phyloP scores from a whole-genome alignment of 2,329 filamentous ascomycete genomes.

The Daldinia eschscholtzii region DNA sequence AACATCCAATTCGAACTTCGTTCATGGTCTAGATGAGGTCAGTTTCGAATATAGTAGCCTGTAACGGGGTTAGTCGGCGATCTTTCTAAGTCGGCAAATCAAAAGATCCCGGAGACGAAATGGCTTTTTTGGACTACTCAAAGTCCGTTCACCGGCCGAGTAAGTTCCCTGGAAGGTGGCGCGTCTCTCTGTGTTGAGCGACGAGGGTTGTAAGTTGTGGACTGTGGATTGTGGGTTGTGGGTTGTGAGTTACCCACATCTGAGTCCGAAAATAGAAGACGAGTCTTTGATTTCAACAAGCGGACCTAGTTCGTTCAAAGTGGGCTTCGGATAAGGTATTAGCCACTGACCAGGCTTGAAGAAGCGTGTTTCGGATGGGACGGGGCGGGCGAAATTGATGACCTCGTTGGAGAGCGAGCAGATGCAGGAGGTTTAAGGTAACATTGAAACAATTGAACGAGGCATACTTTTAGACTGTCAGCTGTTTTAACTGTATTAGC shows the following conservation, averaged over 20 bases:
- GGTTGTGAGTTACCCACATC: constrained; percentile 34
- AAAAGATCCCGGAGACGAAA: constrained; percentile 13
- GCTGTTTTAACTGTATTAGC: constrained; percentile 26
- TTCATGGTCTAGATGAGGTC: constrained; percentile 5
- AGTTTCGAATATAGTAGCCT: constrained; percentile 5
- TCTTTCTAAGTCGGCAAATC: constrained; percentile 10
- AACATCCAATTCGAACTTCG: not conserved
- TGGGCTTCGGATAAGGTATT: constrained; percentile 38
- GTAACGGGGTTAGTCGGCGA: constrained; percentile 14
- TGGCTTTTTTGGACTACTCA: constrained; percentile 9
- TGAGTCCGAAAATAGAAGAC: constrained; percentile 44
- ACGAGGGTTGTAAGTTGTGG: constrained; percentile 17
- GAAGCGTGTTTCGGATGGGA: constrained; percentile 40
- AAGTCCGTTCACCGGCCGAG: constrained; percentile 6
- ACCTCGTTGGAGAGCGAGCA: constrained; percentile 23
- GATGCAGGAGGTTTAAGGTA: constrained; percentile 38
- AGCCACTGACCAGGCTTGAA: constrained; percentile 31
- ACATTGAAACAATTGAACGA: constrained; percentile 26
- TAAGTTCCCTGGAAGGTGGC: constrained; percentile 26
- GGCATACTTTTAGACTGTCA: constrained; percentile 32
- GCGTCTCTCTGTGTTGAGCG: constrained; percentile 23
- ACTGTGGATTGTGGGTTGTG: not conserved
- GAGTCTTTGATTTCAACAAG: constrained; percentile 28
- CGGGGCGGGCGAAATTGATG: constrained; percentile 33
- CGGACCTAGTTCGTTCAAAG: constrained; percentile 21